Evolutionary conservation across 2,329 filamentous ascomycete species (phyloP).

Genomic region (Microdochium bolleyi): DNA sequence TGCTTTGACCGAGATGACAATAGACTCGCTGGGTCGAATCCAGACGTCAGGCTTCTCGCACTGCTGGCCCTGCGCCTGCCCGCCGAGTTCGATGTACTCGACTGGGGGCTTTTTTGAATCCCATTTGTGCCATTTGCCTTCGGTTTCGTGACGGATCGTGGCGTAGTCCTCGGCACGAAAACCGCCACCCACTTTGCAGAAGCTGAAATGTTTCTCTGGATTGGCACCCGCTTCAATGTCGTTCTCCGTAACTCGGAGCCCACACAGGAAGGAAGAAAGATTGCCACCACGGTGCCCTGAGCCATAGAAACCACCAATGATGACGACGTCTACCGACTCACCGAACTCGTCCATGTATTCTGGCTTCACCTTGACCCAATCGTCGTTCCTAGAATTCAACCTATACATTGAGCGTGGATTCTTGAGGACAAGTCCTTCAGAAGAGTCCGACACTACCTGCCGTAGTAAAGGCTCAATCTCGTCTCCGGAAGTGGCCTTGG

Average conservation of each 20-base stretch:
- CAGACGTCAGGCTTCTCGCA: constrained; percentile 81
- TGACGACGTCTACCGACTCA: constrained; percentile 80
- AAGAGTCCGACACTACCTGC: constrained; percentile 76
- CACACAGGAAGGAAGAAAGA: constrained; percentile 85
- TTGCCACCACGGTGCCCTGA: constrained; percentile 76
- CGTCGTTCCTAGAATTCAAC: constrained; percentile 83
- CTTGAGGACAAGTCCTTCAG: constrained; percentile 88
- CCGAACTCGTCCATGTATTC: constrained; percentile 98
- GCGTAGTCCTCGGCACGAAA: constrained; percentile 81
- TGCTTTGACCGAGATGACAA: constrained; percentile 86
- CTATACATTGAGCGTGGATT: constrained; percentile 83
- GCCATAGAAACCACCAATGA: constrained; percentile 91
- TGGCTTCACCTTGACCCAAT: constrained; percentile 98
- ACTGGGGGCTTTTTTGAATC: constrained; percentile 68
- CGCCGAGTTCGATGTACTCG: constrained; percentile 73
- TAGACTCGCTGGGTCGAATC: constrained; percentile 82
- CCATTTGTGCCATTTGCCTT: constrained; percentile 89
- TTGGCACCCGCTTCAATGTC: constrained; percentile 51
- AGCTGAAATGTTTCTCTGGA: constrained; percentile 78
- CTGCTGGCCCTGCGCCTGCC: constrained; percentile 56
- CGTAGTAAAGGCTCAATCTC: constrained; percentile 75
- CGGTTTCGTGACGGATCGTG: constrained; percentile 72
- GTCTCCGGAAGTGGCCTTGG: constrained; percentile 54
- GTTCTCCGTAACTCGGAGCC: constrained; percentile 66
- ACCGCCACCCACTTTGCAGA: constrained; percentile 96